Evolutionary conservation across 2,329 filamentous ascomycete species (phyloP), one percentile per base, ranked within the genome.

Genomic region (Hymenoscyphus repandus): DNA sequence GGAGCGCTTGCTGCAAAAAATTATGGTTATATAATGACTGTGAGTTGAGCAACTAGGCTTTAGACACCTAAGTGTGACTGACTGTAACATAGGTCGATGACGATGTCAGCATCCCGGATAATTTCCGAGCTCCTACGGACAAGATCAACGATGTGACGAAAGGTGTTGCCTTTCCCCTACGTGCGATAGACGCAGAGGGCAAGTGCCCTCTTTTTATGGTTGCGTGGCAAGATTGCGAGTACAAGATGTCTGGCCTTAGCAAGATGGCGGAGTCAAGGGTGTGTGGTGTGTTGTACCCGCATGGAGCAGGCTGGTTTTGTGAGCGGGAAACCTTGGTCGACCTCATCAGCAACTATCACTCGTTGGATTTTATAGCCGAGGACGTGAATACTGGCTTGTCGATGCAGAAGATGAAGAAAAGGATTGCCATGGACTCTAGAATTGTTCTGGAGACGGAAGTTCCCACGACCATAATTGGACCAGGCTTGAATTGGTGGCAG

Each of bases 211-310:
- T 49, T 20, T 49, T 42, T n/a, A 12, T 49, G 30, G 38, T 43
- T 5, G 47, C 47, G 10, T 49, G 38, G 47, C 47, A 49, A 37
- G 47, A 49, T 13, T 42, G 38, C 15, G 47, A 49, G 32, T 49
- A 43, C 32, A 42, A 43, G 38, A 42, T 49, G 38, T 42, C 47
- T 10, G 37, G 38, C 6, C 38, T 49, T n/a, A 34, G 30, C 32
- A 43, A 49, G 20, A 22, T 49, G 11, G 46, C 37, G 5, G 46
- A 49, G 15, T 42, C 27, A 1, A 10, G 36, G 3, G 5, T 49
- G 4, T 49, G 46, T 32, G 46, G 46, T 5, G 38, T 49, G 6
- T 22, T 33, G 13, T 49, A 45, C 18, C 42, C 40, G 9, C 40
- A 42, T 15, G 40, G 40, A 6, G 40, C 40, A 7, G 40, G 40